phyloP scores from a whole-genome alignment of 2,329 filamentous ascomycete species.

The Blastomyces silverae region DNA sequence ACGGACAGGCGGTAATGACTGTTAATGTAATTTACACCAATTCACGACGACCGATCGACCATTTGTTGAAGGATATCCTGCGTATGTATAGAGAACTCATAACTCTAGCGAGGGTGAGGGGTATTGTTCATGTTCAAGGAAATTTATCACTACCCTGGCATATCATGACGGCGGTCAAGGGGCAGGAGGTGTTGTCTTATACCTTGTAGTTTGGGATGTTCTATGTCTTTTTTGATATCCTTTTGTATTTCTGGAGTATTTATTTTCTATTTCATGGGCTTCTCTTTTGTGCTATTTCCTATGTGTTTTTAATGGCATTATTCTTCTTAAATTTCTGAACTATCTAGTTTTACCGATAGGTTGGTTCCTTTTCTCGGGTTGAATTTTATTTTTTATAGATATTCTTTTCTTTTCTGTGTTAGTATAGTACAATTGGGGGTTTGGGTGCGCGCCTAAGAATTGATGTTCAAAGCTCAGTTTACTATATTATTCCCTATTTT shows the following conservation, averaged over 20 bases:
- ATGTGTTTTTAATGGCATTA: not conserved
- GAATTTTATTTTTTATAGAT: not conserved
- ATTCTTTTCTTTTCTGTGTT: not conserved
- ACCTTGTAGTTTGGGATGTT: conserved; percentile 28
- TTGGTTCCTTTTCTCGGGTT: not conserved
- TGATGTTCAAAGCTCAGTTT: not conserved
- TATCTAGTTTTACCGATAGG: not conserved
- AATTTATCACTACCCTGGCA: conserved; percentile 43
- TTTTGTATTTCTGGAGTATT: not conserved
- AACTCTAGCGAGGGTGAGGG: conserved; percentile 39
- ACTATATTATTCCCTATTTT: not conserved
- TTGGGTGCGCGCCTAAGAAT: not conserved
- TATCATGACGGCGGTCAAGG: conserved; percentile 41
- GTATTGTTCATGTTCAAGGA: conserved; percentile 37
- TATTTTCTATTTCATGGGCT: not conserved
- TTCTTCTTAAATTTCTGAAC: not conserved
- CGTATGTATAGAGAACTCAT: conserved; percentile 42
- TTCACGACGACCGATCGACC: conserved; percentile 27
- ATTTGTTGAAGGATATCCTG: conserved; percentile 38
- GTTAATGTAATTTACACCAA: conserved; percentile 40
- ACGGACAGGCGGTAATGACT: conserved; percentile 38
- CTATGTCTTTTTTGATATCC: conserved; percentile 1
- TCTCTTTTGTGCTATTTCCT: not conserved
- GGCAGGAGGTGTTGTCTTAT: conserved; percentile 39
- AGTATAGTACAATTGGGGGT: not conserved